Percentiles rank a stretch among this genome's conserved stretches.
phyloP scores from a whole-genome alignment of 495 filamentous ascomycete species.

The Sporormia fimetaria region DNA sequence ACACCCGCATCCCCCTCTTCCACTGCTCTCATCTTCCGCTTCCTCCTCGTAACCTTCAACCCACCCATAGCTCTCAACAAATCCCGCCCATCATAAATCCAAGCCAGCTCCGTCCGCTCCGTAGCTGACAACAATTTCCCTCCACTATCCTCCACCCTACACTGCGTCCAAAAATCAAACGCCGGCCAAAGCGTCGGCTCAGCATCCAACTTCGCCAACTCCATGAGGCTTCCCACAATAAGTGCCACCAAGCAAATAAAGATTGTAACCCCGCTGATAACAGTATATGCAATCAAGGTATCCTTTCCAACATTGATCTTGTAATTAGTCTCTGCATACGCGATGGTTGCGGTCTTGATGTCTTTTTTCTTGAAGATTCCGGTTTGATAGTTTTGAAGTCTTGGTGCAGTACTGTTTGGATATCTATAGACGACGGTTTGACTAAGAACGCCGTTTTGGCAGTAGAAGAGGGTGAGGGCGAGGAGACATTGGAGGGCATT shows the following conservation, averaged over 20 bases:
- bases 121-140: conserved; percentile 5
- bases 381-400: neutral
- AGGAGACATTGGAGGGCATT: conserved; percentile 12
- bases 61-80: conserved; percentile 11
- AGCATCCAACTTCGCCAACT: conserved; percentile 11
- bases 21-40: conserved; percentile 4
- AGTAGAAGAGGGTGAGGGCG: conserved; percentile 15
- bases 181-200: conserved; percentile 18
- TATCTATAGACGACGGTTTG: conserved; percentile 5
- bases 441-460: conserved; percentile 12
- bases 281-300: conserved; percentile 10
- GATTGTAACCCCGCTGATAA: conserved; percentile 7
- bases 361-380: conserved; percentile 6
- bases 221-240: conserved; percentile 6
- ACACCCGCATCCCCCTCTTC: neutral
- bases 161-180: conserved; percentile 17
- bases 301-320: conserved; percentile 4
- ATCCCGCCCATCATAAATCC: conserved; percentile 11
- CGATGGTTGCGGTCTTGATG: neutral
- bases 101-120: conserved; percentile 13
- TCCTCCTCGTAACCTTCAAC: conserved; percentile 17
- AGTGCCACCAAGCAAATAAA: conserved; percentile 7
- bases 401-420: neutral
- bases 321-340: conserved; percentile 12
- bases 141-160: conserved; percentile 10